phyloP scores from a whole-genome alignment of 2,329 filamentous ascomycete genomes.

The Annulohypoxylon truncatum region DNA sequence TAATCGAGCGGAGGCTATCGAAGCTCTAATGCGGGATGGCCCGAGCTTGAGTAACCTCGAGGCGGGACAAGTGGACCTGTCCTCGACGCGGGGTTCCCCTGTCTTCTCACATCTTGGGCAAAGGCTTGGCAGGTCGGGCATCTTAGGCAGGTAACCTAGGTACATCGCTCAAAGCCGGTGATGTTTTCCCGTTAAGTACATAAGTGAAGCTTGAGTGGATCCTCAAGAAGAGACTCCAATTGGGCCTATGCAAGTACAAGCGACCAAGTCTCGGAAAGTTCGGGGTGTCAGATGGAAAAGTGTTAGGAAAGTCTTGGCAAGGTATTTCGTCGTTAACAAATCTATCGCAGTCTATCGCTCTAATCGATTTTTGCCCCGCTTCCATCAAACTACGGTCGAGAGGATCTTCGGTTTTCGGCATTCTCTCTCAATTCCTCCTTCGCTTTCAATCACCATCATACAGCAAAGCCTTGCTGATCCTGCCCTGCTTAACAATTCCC shows the following conservation, averaged over 20 bases:
- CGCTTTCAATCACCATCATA: slow-evolving; percentile 16
- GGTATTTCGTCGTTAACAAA: slow-evolving; percentile 12
- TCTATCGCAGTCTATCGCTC: slow-evolving; percentile 14
- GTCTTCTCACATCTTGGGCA: neutral
- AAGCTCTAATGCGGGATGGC: slow-evolving; percentile 8
- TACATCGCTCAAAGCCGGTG: slow-evolving; percentile 4
- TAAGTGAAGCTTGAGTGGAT: neutral
- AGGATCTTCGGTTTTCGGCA: slow-evolving; percentile 44
- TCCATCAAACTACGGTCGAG: slow-evolving; percentile 31
- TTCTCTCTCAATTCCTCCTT: slow-evolving; percentile 34
- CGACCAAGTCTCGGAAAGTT: slow-evolving; percentile 29
- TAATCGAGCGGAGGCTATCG: neutral
- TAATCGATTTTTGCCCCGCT: slow-evolving; percentile 31
- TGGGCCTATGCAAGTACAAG: too few relatives aligned
- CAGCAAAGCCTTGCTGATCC: slow-evolving; percentile 29
- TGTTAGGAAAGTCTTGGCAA: slow-evolving; percentile 19
- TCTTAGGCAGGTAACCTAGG: neutral
- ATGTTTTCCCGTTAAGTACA: slow-evolving; percentile 13
- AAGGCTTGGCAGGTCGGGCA: neutral
- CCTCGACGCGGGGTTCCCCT: neutral
- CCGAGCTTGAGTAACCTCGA: slow-evolving; percentile 8
- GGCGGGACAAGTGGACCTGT: neutral
- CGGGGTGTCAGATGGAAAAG: slow-evolving; percentile 21
- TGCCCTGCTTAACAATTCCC: slow-evolving; percentile 27
- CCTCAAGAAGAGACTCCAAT: too few relatives aligned